phyloP scores from a whole-genome alignment of 2,329 filamentous ascomycete species.

The Sclerotinia spermophila region DNA sequence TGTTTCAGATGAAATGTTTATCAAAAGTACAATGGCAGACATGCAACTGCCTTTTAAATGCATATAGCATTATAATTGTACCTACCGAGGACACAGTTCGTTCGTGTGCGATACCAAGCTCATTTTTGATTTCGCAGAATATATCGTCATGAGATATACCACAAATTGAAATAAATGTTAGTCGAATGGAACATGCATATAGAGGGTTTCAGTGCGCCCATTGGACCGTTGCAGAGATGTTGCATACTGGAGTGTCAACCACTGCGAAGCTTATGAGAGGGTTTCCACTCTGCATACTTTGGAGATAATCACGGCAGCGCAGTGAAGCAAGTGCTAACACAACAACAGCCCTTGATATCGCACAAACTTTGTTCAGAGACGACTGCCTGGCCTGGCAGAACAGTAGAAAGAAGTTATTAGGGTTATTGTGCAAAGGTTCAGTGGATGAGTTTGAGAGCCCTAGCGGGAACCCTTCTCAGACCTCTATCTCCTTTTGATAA shows the following conservation, averaged over 20 bases:
- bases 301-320: not conserved
- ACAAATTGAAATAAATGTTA: no score
- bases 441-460: not conserved
- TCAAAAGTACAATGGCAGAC: not conserved
- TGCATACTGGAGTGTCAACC: not conserved
- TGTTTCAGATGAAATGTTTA: no score
- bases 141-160: not conserved
- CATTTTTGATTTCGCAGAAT: not conserved
- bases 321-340: not conserved
- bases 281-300: not conserved
- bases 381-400: not conserved
- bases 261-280: not conserved
- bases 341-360: not conserved
- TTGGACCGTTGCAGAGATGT: not conserved
- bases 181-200: not conserved
- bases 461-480: not conserved
- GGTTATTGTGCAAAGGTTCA: no score
- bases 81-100: not conserved
- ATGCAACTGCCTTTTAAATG: not conserved
- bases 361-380: not conserved
- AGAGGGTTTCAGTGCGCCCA: not conserved
- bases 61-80: not conserved
- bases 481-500: not conserved
- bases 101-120: not conserved
- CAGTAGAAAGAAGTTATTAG: no score